These are phyloP conservation scores for Pelomyxa schiedti DNA, from an alignment of 78 protist species.

Conservation along the genomic window DNA sequence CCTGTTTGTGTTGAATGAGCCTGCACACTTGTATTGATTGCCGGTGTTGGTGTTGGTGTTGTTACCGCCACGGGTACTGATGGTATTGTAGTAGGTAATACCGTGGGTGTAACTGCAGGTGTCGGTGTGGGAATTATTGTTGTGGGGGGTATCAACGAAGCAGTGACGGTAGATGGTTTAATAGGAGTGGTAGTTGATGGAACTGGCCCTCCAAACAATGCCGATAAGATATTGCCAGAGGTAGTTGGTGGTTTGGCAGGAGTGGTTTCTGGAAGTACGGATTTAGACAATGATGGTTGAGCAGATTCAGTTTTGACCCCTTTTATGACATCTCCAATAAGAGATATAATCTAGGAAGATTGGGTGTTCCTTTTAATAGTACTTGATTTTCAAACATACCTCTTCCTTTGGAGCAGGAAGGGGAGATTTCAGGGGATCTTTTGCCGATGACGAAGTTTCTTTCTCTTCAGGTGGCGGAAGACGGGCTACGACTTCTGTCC, in stretches of 20 bases:
- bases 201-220: neutral
- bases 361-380: neutral
- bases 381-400: neutral
- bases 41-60: constrained; percentile 2
- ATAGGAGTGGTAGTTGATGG: neutral
- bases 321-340: too few relatives aligned
- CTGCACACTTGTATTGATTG: neutral
- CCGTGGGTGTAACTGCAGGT: constrained; percentile 1
- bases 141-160: neutral
- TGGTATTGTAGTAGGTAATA: neutral
- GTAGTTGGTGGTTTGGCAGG: too few relatives aligned
- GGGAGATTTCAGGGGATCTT: neutral
- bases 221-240: too few relatives aligned
- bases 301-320: too few relatives aligned
- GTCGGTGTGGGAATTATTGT: neutral
- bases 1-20: constrained; percentile 2
- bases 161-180: neutral
- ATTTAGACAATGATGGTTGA: too few relatives aligned
- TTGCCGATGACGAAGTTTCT: constrained; percentile 12
- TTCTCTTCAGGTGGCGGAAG: constrained; percentile 27
- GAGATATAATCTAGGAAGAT: too few relatives aligned
- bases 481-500: constrained; percentile 10
- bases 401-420: constrained; percentile 11
- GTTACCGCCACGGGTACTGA: neutral
- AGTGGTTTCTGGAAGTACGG: too few relatives aligned